phyloP scores from a whole-genome alignment of 352 stramenopile species.

The Pythium vanterpoolii region DNA sequence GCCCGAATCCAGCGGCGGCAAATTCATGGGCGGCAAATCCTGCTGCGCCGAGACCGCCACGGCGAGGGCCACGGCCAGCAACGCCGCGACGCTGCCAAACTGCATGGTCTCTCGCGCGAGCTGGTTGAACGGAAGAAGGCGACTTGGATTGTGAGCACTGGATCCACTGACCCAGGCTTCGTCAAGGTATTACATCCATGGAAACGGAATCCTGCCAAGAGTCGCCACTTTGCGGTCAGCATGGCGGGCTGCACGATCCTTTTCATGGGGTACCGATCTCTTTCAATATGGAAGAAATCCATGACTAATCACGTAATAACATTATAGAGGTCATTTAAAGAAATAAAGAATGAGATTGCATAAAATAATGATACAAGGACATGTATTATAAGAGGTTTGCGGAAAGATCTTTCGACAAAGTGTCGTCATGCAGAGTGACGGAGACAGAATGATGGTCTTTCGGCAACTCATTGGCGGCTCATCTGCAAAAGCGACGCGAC shows the following conservation, averaged over 20 bases:
- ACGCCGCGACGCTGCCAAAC: not conserved
- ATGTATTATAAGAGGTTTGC: not conserved
- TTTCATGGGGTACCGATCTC: not conserved
- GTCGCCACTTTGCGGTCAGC: not conserved
- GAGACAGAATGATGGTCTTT: not conserved
- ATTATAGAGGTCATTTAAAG: not conserved
- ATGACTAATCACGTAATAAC: not conserved
- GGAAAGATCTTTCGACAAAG: not conserved
- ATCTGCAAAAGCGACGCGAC: not conserved
- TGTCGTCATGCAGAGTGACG: not conserved
- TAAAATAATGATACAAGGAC: not conserved
- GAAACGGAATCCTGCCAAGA: not conserved
- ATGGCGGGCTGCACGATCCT: not conserved
- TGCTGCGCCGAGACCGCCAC: not conserved
- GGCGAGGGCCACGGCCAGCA: not conserved
- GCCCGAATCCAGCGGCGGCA: not conserved
- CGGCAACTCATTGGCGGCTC: not conserved
- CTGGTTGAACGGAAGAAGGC: not conserved
- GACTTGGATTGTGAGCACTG: conserved; percentile 5
- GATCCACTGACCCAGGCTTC: not conserved
- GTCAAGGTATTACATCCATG: not conserved
- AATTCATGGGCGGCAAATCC: not conserved
- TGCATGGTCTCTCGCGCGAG: not conserved
- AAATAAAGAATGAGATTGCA: not conserved
- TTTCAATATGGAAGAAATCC: not conserved